These are phyloP conservation scores for Salvia hispanica DNA, from an alignment of 257 asterid genomes.

Conservation along the genomic window DNA sequence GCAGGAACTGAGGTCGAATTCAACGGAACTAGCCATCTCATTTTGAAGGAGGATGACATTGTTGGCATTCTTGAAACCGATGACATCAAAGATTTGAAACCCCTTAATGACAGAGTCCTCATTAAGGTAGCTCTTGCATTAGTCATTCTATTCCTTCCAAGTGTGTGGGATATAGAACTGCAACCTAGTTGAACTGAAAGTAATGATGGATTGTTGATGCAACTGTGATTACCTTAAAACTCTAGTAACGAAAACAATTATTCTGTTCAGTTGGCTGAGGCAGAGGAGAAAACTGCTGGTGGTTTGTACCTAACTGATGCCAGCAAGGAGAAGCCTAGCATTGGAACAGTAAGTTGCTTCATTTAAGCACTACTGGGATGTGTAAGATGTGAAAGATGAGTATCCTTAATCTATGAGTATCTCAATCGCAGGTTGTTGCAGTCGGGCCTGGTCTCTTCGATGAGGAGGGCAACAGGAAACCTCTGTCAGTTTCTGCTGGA, in stretches of 20 bases:
- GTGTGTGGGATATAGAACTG: no score
- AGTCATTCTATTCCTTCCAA: background rate
- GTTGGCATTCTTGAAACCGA: conserved; percentile 86
- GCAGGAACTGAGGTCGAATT: conserved; percentile 98
- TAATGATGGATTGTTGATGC: background rate
- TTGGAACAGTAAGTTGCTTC: conserved; percentile 64
- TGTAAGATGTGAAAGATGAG: background rate
- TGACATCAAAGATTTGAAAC: conserved; percentile 83
- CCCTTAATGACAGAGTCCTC: conserved; percentile 85
- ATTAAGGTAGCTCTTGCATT: conserved; percentile 56
- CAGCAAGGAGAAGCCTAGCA: conserved; percentile 88
- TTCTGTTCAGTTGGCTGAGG: conserved; percentile 69
- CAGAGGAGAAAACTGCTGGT: conserved; percentile 85
- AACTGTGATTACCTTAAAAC: background rate
- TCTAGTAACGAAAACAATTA: conserved; percentile 9
- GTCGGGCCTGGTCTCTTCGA: conserved; percentile 89
- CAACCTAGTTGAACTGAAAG: background rate
- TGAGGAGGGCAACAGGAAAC: conserved; percentile 81
- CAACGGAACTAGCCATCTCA: conserved; percentile 74
- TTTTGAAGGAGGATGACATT: conserved; percentile 92
- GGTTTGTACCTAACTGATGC: conserved; percentile 85
- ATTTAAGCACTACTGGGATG: background rate
- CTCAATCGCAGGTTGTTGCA: conserved; percentile 63
- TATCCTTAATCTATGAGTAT: background rate
- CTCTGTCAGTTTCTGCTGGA: conserved; percentile 66